These are phyloP conservation scores for Coemansia sp. DNA, from an alignment of 192 early-diverging fungal species.

Conservation along the genomic window DNA sequence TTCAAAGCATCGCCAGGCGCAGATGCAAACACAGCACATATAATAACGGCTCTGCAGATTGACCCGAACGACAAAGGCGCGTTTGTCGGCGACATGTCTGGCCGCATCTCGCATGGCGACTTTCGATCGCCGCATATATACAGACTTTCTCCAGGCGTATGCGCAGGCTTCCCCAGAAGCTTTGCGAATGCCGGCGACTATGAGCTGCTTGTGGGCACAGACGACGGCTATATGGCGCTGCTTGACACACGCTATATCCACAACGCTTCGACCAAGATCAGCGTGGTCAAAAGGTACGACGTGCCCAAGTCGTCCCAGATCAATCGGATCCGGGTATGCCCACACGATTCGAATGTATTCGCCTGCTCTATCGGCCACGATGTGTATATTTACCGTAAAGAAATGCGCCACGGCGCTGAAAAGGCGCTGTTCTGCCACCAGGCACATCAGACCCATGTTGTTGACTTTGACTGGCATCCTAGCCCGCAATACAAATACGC, in stretches of 20 bases:
- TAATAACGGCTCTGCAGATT: slow-evolving; percentile 30
- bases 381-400: slow-evolving; percentile 34
- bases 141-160: background rate
- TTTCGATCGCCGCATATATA: slow-evolving; percentile 37
- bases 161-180: slow-evolving; percentile 14
- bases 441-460: slow-evolving; percentile 32
- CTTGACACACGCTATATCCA: slow-evolving; percentile 32
- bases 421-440: slow-evolving; percentile 30
- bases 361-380: slow-evolving; percentile 24
- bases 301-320: background rate
- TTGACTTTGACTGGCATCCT: slow-evolving; percentile 48
- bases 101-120: slow-evolving; percentile 28
- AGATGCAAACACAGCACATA: background rate
- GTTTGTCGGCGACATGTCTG: slow-evolving; percentile 22
- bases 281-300: slow-evolving; percentile 3
- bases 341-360: slow-evolving; percentile 31
- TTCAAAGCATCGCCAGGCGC: background rate
- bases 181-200: slow-evolving; percentile 18
- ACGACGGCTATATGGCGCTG: slow-evolving; percentile 17
- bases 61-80: slow-evolving; percentile 19
- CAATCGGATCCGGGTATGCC: slow-evolving; percentile 29
- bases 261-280: background rate
- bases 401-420: background rate
- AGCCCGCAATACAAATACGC: slow-evolving; percentile 26
- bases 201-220: slow-evolving; percentile 29